phyloP scores from a whole-genome alignment of 768 basidiomycete genomes.

The Cystofilobasidium ferigula region DNA sequence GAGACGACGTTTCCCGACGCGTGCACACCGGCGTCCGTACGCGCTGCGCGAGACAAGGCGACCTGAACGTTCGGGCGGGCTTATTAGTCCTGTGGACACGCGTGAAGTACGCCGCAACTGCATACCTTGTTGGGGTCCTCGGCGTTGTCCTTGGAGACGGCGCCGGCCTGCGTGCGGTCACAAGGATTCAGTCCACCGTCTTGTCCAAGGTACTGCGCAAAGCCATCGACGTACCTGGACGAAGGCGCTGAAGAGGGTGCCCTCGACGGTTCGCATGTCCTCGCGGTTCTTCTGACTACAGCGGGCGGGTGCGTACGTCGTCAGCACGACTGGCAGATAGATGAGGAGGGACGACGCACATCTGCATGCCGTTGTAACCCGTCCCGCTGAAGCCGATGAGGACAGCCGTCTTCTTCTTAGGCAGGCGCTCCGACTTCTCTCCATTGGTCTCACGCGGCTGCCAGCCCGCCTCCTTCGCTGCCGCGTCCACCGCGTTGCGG shows the following conservation, averaged over 20 bases:
- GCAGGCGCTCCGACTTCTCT: constrained; percentile 36
- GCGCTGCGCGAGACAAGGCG: constrained; percentile 70
- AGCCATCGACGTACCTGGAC: constrained; percentile 44
- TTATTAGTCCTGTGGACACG: not conserved
- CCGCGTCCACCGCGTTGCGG: constrained; percentile 8
- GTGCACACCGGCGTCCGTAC: constrained; percentile 95
- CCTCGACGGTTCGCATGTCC: constrained; percentile 62
- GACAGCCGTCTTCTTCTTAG: constrained; percentile 74
- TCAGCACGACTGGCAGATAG: not conserved
- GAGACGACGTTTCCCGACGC: constrained; percentile 84
- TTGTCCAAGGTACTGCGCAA: not conserved
- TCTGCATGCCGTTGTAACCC: constrained; percentile 89
- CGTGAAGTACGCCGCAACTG: not conserved
- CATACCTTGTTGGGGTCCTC: constrained; percentile 74
- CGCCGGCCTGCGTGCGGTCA: constrained; percentile 48
- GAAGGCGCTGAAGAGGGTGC: constrained; percentile 73
- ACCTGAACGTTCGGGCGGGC: constrained; percentile 48
- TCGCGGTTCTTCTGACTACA: constrained; percentile 56
- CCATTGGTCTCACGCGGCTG: not conserved
- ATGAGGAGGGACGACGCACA: constrained; percentile 48
- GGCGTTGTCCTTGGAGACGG: constrained; percentile 88
- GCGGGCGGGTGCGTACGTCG: constrained; percentile 15
- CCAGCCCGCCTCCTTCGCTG: not conserved
- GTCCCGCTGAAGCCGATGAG: constrained; percentile 70
- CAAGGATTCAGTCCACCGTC: not conserved